A percentile compares a stretch with the other conserved stretches of the same genome.
These are phyloP conservation scores for Talaromyces liani DNA, from an alignment of 495 filamentous ascomycete species.

Conservation along the genomic window DNA sequence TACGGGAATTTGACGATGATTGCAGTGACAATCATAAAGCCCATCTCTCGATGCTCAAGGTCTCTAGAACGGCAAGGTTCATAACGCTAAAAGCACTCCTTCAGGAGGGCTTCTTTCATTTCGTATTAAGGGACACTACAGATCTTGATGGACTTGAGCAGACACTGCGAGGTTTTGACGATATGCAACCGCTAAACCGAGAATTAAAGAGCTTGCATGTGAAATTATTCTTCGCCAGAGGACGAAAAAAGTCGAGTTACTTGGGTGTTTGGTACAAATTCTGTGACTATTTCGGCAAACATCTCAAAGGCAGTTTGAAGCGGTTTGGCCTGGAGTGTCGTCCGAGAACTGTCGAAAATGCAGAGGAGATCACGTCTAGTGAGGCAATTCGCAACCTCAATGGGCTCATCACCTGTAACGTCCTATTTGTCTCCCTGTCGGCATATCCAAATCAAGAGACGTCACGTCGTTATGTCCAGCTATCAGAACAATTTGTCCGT, in stretches of 20 bases:
- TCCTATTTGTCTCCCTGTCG: slow-evolving; percentile 14
- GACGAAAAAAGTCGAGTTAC: slow-evolving; percentile 6
- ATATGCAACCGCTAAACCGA: slow-evolving; percentile 10
- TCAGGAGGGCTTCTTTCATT: neutral
- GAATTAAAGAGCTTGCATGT: slow-evolving; percentile 15
- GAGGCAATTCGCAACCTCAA: neutral
- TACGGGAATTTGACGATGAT: neutral
- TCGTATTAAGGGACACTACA: neutral
- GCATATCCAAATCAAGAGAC: slow-evolving; percentile 2
- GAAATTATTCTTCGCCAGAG: slow-evolving; percentile 6
- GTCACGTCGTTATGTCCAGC: slow-evolving; percentile 2
- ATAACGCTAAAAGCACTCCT: neutral
- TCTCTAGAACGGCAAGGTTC: neutral
- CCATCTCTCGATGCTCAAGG: neutral
- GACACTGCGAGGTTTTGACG: slow-evolving; percentile 14
- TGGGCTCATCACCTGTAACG: slow-evolving; percentile 10
- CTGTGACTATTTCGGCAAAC: slow-evolving; percentile 9
- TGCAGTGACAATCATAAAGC: neutral
- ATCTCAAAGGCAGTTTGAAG: slow-evolving; percentile 13
- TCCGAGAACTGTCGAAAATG: slow-evolving; percentile 15
- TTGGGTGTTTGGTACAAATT: slow-evolving; percentile 16
- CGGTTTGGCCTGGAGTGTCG: slow-evolving; percentile 19
- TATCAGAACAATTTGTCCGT: neutral
- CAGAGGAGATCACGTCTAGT: slow-evolving; percentile 11
- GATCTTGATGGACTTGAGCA: slow-evolving; percentile 2